Conservation (phyloP, 2,329 filamentous ascomycete genomes). For the Diplocarpon mali region DNA sequence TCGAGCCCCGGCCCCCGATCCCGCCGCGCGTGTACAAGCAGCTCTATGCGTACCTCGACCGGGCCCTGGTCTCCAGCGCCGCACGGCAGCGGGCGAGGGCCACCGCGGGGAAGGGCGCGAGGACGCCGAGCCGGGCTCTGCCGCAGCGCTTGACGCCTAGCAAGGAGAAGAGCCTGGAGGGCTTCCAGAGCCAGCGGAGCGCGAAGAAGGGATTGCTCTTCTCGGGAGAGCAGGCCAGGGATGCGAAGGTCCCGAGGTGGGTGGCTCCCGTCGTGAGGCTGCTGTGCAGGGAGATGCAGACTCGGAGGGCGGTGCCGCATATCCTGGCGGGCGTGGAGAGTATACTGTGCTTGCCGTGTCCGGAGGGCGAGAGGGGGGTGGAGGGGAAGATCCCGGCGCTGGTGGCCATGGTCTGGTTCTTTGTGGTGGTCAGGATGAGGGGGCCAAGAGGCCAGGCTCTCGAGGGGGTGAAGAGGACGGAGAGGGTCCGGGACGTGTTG, state of each 20-base stretch:
- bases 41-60: constrained; percentile 70
- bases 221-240: constrained; percentile 14
- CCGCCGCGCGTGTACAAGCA: constrained; percentile 74
- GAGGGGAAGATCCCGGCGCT: constrained; percentile 40
- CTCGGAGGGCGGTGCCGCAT: constrained; percentile 55
- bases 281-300: constrained; percentile 51
- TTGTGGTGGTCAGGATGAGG: constrained; percentile 41
- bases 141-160: constrained; percentile 31
- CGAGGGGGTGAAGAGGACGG: constrained; percentile 37
- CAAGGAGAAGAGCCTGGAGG: constrained; percentile 35
- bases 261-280: constrained; percentile 56
- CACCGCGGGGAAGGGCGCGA: background rate
- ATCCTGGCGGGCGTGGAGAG: constrained; percentile 62
- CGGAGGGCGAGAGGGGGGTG: constrained; percentile 6
- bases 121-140: constrained; percentile 2
- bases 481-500: constrained; percentile 36
- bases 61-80: constrained; percentile 44
- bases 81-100: constrained; percentile 10
- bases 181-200: constrained; percentile 24
- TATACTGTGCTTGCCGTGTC: constrained; percentile 27
- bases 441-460: constrained; percentile 27
- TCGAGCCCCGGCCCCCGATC: constrained; percentile 66
- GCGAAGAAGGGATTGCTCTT: constrained; percentile 18
- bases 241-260: constrained; percentile 44
- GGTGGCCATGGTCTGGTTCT: constrained; percentile 49